Evolutionary conservation across 495 filamentous ascomycete genomes (phyloP).

Genomic region (Neurospora sp.): DNA sequence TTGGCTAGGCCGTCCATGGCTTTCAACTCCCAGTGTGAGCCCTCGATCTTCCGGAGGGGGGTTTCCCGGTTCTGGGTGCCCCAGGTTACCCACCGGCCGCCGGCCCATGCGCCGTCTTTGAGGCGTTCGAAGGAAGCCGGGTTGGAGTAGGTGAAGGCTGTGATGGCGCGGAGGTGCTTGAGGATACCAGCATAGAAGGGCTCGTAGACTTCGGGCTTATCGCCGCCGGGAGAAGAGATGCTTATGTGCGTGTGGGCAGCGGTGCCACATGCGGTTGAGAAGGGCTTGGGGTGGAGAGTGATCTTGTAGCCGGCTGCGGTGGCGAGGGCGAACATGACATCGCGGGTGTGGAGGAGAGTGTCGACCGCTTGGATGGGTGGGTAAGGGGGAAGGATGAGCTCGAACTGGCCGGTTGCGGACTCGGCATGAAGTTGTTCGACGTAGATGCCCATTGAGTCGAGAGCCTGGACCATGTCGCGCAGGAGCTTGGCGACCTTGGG

Average conservation of each 20-base stretch:
- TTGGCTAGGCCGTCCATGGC: slow-evolving; percentile 64
- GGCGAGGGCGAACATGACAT: slow-evolving; percentile 52
- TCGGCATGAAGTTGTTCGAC: slow-evolving; percentile 74
- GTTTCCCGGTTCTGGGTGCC: slow-evolving; percentile 68
- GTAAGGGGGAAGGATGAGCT: slow-evolving; percentile 61
- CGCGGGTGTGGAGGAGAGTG: slow-evolving; percentile 58
- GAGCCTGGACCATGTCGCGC: slow-evolving; percentile 49
- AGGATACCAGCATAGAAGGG: slow-evolving; percentile 60
- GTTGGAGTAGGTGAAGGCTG: slow-evolving; percentile 54
- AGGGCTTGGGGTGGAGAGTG: slow-evolving; percentile 71
- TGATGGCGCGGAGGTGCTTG: slow-evolving; percentile 51
- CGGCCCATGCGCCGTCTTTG: slow-evolving; percentile 61
- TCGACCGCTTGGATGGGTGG: slow-evolving; percentile 62
- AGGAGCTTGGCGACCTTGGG: slow-evolving; percentile 46
- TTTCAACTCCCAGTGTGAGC: slow-evolving; percentile 61
- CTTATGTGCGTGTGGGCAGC: slow-evolving; percentile 62
- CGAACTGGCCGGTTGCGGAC: slow-evolving; percentile 64
- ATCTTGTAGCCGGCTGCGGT: slow-evolving; percentile 52
- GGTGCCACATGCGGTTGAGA: slow-evolving; percentile 46
- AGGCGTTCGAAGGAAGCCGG: slow-evolving; percentile 51
- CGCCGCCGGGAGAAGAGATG: slow-evolving; percentile 33
- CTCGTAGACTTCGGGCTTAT: slow-evolving; percentile 32
- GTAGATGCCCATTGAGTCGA: slow-evolving; percentile 52
- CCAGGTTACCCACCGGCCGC: slow-evolving; percentile 64
- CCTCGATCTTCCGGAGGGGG: slow-evolving; percentile 51